Base-by-base conservation (phyloP, 202 grass and related monocot species). In the Schoenoplectus tabernaemontani region DNA sequence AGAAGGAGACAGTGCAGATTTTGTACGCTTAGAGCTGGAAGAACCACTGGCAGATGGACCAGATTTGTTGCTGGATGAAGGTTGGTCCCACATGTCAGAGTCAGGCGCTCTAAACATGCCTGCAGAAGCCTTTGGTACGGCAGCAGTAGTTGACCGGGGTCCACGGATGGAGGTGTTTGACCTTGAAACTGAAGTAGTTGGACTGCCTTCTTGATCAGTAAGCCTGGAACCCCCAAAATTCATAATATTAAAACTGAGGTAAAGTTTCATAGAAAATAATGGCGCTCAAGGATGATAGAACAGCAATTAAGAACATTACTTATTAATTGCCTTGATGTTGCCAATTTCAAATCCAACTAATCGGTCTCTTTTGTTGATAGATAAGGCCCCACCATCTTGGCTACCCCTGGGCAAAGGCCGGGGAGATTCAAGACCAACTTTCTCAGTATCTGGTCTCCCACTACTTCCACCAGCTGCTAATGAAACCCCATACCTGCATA, bases 81-180 rank as follows among this genome's bases (percentile, higher is more conserved):
- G 64, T 87, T 88, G 84, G 66, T 93, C 91, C 88, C 88, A 87
- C 57, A 85, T 83, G 36, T 91, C 91, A 82, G 87, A 89, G 84
- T 82, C 89, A 79, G 80, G 77, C 39, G 65, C 60, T 77, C 87
- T 87, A 54, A 86, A 87, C 57, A 85, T 87, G 84, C 84, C 85
- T 57, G 80, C 77, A 78, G 88, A 89, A 86, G 88, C 84, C 81
- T 97, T 97, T 79, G 90, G 81, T 77, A 83, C 50, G 82, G 85
- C 84, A 85, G 84, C 82, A 17, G 90, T 87, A 89, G 82, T 96
- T 17, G 93, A 91, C 78, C 91, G 81, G 26, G 91, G 91, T 69
- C 93, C 91, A 22, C 91, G 83, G 44, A 79, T 84, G 84, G 91
- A 91, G 16, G 86, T 79, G 44, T 87, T 96, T 15, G 63, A 72